Evolutionary conservation across 1,139 yeast species (phyloP).

Genomic region (Debaryomyces sp.): DNA sequence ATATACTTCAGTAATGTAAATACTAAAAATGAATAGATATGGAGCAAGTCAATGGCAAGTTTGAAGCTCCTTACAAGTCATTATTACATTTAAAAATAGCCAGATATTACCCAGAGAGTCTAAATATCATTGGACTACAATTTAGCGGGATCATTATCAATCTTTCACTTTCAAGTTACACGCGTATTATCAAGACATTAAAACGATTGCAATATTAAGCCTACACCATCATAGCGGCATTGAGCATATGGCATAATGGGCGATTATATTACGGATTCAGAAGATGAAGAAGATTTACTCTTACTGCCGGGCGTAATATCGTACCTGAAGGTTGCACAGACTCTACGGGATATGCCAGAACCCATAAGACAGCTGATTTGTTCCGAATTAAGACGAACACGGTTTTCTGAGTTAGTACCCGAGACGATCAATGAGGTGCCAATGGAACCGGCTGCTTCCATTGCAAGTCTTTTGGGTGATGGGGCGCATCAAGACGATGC

Average conservation of each 20-base stretch:
- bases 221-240: neutral
- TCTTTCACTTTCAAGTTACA: neutral
- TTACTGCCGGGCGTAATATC: slow-evolving; percentile 10
- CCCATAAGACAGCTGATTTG: neutral
- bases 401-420: slow-evolving; percentile 5
- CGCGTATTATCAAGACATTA: neutral
- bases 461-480: neutral
- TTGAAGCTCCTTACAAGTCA: neutral
- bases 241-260: slow-evolving; percentile 7
- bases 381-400: slow-evolving; percentile 6
- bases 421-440: neutral
- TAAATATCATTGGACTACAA: neutral
- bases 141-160: neutral
- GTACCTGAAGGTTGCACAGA: slow-evolving; percentile 1
- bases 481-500: neutral
- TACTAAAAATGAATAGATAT: neutral
- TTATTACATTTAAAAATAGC: neutral
- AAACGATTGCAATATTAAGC: neutral
- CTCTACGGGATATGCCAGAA: slow-evolving; percentile 1
- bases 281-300: slow-evolving; percentile 14
- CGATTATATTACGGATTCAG: slow-evolving; percentile 23
- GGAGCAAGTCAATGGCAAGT: neutral
- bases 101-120: neutral
- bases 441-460: neutral
- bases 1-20: neutral